Percentiles rank a stretch among this genome's conserved stretches.
These are phyloP conservation scores for Kurtzmaniella quercitrusa DNA, from an alignment of 1,139 yeast genomes.

Conservation along the genomic window DNA sequence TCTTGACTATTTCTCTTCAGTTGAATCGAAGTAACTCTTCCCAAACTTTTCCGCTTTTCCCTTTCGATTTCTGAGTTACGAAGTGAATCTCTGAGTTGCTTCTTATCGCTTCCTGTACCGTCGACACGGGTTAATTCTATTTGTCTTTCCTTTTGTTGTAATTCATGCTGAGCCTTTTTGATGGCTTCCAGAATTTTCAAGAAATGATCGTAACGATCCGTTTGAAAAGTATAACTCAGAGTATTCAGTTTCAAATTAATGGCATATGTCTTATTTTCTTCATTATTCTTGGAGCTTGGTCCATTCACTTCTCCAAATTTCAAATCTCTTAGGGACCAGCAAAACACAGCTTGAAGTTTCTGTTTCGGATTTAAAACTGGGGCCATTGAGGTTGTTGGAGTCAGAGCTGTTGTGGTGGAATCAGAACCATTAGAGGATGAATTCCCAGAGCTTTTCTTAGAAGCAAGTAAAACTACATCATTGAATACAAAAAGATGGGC, in stretches of 20 bases:
- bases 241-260: slow-evolving; percentile 46
- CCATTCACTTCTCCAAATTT: slow-evolving; percentile 38
- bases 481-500: slow-evolving; percentile 74
- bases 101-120: slow-evolving; percentile 31
- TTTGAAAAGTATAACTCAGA: slow-evolving; percentile 56
- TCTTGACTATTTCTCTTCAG: slow-evolving; percentile 32
- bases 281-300: slow-evolving; percentile 9
- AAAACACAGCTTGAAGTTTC: slow-evolving; percentile 65
- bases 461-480: slow-evolving; percentile 73
- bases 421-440: background rate
- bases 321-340: slow-evolving; percentile 72
- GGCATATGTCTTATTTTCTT: slow-evolving; percentile 30
- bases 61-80: slow-evolving; percentile 33
- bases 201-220: slow-evolving; percentile 60
- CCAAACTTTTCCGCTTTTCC: slow-evolving; percentile 15
- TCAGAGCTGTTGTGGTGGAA: slow-evolving; percentile 1
- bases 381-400: slow-evolving; percentile 1
- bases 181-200: slow-evolving; percentile 54
- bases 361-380: slow-evolving; percentile 17
- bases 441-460: slow-evolving; percentile 41
- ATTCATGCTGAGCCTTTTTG: slow-evolving; percentile 61
- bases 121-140: slow-evolving; percentile 23
- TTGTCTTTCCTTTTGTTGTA: slow-evolving; percentile 45
- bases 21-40: slow-evolving; percentile 9
- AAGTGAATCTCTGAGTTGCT: slow-evolving; percentile 38